Percentiles rank a stretch among this genome's conserved stretches.
Evolutionary conservation across 768 basidiomycete genomes (phyloP).

Genomic region (Termitomyces sp.): DNA sequence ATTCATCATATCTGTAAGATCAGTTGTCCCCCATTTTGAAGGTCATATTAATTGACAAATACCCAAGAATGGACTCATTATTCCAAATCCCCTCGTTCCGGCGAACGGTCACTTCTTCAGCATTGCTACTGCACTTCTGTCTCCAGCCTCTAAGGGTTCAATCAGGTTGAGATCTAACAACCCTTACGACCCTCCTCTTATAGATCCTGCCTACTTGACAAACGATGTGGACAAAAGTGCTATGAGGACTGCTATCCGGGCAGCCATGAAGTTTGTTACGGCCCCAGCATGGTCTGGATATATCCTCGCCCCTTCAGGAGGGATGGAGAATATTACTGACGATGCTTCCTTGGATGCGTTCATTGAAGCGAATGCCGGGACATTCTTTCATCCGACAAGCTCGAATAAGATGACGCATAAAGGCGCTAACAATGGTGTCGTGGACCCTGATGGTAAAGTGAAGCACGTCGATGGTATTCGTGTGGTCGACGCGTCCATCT

Average conservation of each 20-base stretch:
- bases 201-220: conserved; percentile 42
- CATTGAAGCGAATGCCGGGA: conserved; percentile 11
- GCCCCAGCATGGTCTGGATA: conserved; percentile 16
- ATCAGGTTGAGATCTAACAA: conserved; percentile 31
- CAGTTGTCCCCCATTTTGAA: conserved; percentile 14
- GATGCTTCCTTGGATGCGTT: conserved; percentile 22
- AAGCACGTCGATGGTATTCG: conserved; percentile 27
- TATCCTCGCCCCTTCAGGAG: conserved; percentile 9
- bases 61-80: conserved; percentile 16
- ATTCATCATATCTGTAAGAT: conserved; percentile 16
- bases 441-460: conserved; percentile 28
- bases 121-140: conserved; percentile 19
- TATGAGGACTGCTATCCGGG: conserved; percentile 18
- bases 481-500: conserved; percentile 31
- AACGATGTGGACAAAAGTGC: conserved; percentile 16
- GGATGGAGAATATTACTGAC: conserved; percentile 6
- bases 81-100: conserved; percentile 14
- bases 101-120: conserved; percentile 20
- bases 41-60: not conserved
- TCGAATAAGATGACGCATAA: conserved; percentile 23
- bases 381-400: conserved; percentile 19
- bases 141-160: conserved; percentile 28
- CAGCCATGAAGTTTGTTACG: conserved; percentile 12
- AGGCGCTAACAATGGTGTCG: conserved; percentile 24
- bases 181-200: conserved; percentile 38